A percentile compares a stretch with the other conserved stretches of the same genome.
These are phyloP conservation scores for Echium plantagineum DNA, from an alignment of 257 asterid species.

Conservation along the genomic window DNA sequence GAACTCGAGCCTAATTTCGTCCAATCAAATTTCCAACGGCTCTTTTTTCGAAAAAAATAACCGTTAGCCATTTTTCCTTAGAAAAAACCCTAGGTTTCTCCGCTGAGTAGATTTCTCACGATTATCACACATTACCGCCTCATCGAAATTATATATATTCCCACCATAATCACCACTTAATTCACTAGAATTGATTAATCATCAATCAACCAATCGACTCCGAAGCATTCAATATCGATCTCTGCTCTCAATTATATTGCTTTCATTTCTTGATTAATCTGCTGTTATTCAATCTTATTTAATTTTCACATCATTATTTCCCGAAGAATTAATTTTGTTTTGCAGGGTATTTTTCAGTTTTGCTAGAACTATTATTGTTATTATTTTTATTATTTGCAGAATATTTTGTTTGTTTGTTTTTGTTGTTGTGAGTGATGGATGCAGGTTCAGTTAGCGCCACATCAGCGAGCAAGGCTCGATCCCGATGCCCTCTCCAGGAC, in stretches of 20 bases:
- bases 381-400: not conserved
- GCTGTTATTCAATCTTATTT: not conserved
- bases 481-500: slow-evolving; percentile 78
- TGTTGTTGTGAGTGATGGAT: slow-evolving; percentile 47
- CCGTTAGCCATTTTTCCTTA: slow-evolving; percentile 21
- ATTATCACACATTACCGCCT: too few species aligned
- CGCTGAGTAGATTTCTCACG: too few species aligned
- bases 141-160: too few species aligned
- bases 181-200: too few species aligned
- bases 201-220: not conserved
- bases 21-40: slow-evolving; percentile 9
- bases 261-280: not conserved
- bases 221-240: not conserved
- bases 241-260: not conserved
- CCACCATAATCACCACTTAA: not conserved
- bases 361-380: not conserved
- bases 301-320: slow-evolving; percentile 12
- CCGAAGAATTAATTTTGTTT: slow-evolving; percentile 13
- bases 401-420: not conserved
- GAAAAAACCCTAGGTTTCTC: not conserved
- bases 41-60: slow-evolving; percentile 17
- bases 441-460: slow-evolving; percentile 32
- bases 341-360: slow-evolving; percentile 26
- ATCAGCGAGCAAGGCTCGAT: slow-evolving; percentile 30
- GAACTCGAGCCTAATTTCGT: slow-evolving; percentile 2